Base-by-base conservation (phyloP, 2,329 filamentous ascomycete species). In the Ampelomyces quisqualis region DNA sequence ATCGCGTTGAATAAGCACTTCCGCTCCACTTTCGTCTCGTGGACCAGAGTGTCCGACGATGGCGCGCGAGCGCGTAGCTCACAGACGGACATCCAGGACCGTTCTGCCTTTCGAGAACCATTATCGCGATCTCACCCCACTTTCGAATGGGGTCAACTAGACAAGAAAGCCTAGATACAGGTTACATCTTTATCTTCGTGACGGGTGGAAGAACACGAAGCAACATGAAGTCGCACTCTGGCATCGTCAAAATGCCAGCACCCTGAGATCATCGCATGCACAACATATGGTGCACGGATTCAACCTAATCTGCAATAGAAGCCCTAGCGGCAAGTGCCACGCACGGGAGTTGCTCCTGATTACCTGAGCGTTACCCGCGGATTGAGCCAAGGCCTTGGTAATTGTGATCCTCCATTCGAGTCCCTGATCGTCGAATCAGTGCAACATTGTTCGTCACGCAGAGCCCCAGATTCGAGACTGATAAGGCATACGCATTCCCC, bases 341-440 rank as follows among this genome's bases (percentile, higher is more conserved):
- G 28, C 28, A 13, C 20, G 27, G 36, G 19, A 30, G 36, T 38
- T 38, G 36, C 36, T 38, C 33, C 27, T 38, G 18, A 23, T 32
- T 21, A 24, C 29, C 33, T 32, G 36, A 10, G 28, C 15, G 28
- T 32, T 38, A 32, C 28, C 21, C 28, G 20, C 28, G 20, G 28
- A 30, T 32, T 30, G 27, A 38, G 36, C 36, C 36, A 38, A 38
- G 36, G 36, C 20, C 36, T 38, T 38, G 36, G 36, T 32, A 26
- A 32, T 38, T 38, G 36, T 20, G 36, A 38, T 38, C 36, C 36
- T 13, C 36, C 20, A 28, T 28, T 10, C 9, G 13, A 36, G 24
- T 6, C 21, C 13, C 20, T 24, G 36, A 38, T 38, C 36, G 27
- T 26, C 36, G 22, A 38, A 23, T 24, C 26, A 29, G 28, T 38